phyloP scores from a whole-genome alignment of 495 filamentous ascomycete genomes.

The Podospora appendiculata region DNA sequence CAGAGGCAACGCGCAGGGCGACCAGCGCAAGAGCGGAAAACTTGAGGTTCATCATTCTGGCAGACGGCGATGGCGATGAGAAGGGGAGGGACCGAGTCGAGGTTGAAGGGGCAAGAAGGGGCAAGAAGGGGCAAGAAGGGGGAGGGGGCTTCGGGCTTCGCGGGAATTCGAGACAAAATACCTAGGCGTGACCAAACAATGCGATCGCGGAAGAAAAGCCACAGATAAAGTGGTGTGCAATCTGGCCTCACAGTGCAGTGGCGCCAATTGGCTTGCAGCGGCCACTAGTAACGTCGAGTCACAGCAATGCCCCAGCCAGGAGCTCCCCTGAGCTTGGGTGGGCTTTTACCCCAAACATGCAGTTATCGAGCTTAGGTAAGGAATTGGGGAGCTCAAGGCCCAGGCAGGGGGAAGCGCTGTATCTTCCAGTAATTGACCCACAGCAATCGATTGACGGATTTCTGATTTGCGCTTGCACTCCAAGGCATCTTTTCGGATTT shows the following conservation, averaged over 20 bases:
- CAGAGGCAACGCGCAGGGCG: slow-evolving; percentile 58
- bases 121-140: slow-evolving; percentile 8
- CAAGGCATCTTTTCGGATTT: no score
- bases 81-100: slow-evolving; percentile 8
- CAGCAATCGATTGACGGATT: no score
- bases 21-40: slow-evolving; percentile 63
- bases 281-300: background rate
- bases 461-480: no score
- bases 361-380: slow-evolving; percentile 6
- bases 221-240: slow-evolving; percentile 13
- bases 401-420: no score
- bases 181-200: background rate
- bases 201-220: slow-evolving; percentile 1
- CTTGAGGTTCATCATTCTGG: slow-evolving; percentile 66
- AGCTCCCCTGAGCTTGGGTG: background rate
- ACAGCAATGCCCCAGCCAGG: background rate
- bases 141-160: background rate
- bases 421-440: no score
- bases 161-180: background rate
- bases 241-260: slow-evolving; percentile 8
- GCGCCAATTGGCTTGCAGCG: background rate
- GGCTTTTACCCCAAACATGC: slow-evolving; percentile 12
- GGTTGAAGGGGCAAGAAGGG: slow-evolving; percentile 7
- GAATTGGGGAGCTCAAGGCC: no score
- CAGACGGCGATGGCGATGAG: slow-evolving; percentile 1